Base-by-base conservation (phyloP, 192 early-diverging fungal species). In the Coemansia brasiliensis region DNA sequence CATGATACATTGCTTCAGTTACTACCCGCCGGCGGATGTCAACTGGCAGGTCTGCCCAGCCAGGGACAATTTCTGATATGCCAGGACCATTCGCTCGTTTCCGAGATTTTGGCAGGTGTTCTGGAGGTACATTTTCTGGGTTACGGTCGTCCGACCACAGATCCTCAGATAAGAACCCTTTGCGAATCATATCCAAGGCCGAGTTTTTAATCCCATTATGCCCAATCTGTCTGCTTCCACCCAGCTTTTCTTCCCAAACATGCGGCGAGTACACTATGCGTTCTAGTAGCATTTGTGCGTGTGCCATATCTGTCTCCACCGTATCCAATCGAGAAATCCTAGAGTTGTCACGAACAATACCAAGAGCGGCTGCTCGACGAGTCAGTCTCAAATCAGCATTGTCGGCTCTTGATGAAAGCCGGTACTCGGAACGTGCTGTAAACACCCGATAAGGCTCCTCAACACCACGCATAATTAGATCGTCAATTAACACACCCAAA, bases 391-490 rank as follows among this genome's bases (percentile, higher is more conserved):
- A 20, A 62, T 92, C 90, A 11, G 90, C 90, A 62, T 92, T 92
- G 62, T 92, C 89, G 1, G 89, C 86, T 13, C 90, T 81, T 17
- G 89, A 69, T 3, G 83, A 78, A 15, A 92, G 59, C n/a, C 90
- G 82, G 72, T 90, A 92, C 51, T 92, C 90, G 16, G 90, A 90
- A 12, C 90, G 74, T n/a, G 90, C 80, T 9, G 90, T 90, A 59
- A 92, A 92, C 4, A 92, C 85, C 16, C 90, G 76, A 58, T 92
- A 92, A 2, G 90, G 90, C 64, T 92, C 90, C 15, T 88, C 82
- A 10, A 92, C 89, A 5, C 90, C 90, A 32, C 88, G 88, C 8
- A 86, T 90, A 43, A 86, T 90, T 61, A 92, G 69, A 64, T 92
- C 90, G 59, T 92, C 90, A 44, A 90, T 86, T 16, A 92, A 67